Conservation (phyloP, 1,139 yeast species). For the Debaryomyces subglobosus region DNA sequence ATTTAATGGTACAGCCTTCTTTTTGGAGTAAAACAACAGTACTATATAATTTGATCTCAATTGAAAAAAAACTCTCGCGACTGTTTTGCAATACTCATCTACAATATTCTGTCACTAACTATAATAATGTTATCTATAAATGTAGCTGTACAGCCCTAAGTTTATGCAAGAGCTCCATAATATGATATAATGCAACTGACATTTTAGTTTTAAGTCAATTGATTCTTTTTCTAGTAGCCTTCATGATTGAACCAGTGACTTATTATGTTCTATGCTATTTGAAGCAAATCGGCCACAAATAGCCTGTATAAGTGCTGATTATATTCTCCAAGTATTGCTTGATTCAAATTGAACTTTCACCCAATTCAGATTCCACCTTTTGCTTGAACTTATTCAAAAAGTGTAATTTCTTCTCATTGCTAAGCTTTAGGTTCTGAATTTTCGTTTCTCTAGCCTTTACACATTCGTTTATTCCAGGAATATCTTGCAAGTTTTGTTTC, state of each 20-base stretch:
- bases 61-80: not conserved
- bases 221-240: not conserved
- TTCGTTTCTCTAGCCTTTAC: slow-evolving; percentile 30
- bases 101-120: not conserved
- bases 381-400: slow-evolving; percentile 26
- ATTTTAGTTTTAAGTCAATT: not conserved
- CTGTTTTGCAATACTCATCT: not conserved
- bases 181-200: not conserved
- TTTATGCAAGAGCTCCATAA: not conserved
- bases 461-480: slow-evolving; percentile 45
- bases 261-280: not conserved
- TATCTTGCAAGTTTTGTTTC: slow-evolving; percentile 34
- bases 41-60: not conserved
- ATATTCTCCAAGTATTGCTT: not conserved
- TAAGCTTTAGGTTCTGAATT: slow-evolving; percentile 29
- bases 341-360: not conserved
- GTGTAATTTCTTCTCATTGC: slow-evolving; percentile 29
- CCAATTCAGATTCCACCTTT: slow-evolving; percentile 16
- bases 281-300: not conserved
- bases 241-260: too few species aligned
- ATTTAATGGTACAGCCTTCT: not conserved
- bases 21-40: not conserved
- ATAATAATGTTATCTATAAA: not conserved
- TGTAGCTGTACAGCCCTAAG: not conserved
- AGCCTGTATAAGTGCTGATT: not conserved